A percentile compares a stretch with the other conserved stretches of the same genome.
Conservation (phyloP, 1,284 basidiomycete species). For the Cutaneotrichosporon spelunceum region DNA sequence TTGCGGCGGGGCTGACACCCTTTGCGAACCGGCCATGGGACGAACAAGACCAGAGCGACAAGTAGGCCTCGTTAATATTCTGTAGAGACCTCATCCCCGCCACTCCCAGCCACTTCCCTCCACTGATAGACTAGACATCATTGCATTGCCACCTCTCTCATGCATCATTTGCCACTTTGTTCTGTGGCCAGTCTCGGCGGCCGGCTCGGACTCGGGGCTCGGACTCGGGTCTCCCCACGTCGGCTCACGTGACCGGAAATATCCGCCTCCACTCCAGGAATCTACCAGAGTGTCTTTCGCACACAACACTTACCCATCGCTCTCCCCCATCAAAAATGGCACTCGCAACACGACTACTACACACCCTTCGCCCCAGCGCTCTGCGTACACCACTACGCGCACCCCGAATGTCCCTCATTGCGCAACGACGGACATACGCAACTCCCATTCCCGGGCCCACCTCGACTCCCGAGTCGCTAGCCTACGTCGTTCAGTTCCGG, state of each 20-base stretch:
- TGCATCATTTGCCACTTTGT: not conserved
- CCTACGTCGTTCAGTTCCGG: not conserved
- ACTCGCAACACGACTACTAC: not conserved
- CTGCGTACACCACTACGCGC: no score
- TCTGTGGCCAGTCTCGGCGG: not conserved
- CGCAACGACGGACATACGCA: not conserved
- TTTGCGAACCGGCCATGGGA: not conserved
- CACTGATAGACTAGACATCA: not conserved
- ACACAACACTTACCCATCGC: not conserved
- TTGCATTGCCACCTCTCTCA: not conserved
- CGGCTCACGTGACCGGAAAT: not conserved
- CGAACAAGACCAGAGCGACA: not conserved
- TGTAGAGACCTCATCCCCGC: not conserved
- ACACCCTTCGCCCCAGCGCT: not conserved
- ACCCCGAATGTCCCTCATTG: no score
- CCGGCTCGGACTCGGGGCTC: not conserved
- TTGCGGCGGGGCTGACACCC: not conserved
- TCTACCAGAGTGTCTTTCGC: not conserved
- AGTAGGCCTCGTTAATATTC: not conserved
- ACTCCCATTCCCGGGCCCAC: not conserved
- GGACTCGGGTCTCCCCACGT: not conserved
- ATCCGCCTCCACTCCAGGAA: not conserved
- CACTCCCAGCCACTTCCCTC: no score
- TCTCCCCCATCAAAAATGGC: not conserved
- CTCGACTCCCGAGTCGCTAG: not conserved